These are phyloP conservation scores for Neofusicoccum umdonicola DNA, from an alignment of 2,329 filamentous ascomycete genomes.

Conservation along the genomic window DNA sequence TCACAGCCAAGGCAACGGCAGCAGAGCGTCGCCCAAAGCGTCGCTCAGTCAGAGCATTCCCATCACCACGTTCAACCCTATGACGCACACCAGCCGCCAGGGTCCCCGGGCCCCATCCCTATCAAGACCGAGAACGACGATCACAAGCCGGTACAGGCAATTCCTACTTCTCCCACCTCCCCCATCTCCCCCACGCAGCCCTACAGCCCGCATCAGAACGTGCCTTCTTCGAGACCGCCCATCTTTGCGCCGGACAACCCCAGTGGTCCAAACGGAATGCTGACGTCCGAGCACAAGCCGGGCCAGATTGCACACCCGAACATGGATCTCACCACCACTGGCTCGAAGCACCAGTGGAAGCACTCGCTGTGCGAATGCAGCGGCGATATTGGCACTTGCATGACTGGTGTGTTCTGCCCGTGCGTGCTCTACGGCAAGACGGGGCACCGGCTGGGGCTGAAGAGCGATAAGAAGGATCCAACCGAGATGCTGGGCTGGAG, in stretches of 20 bases:
- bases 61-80: constrained; percentile 25
- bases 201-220: constrained; percentile 20
- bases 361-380: constrained; percentile 34
- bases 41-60: constrained; percentile 29
- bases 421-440: constrained; percentile 46
- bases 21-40: constrained; percentile 5
- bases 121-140: constrained; percentile 25
- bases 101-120: constrained; percentile 23
- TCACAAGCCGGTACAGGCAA: constrained; percentile 5
- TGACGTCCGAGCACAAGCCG: constrained; percentile 35
- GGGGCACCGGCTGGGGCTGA: constrained; percentile 41
- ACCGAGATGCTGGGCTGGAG: constrained; percentile 39
- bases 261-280: constrained; percentile 39
- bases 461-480: constrained; percentile 38
- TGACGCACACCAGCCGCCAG: constrained; percentile 22
- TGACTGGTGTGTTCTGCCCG: constrained; percentile 42
- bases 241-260: constrained; percentile 37
- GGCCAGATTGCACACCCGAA: constrained; percentile 43
- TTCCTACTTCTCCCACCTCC: background rate
- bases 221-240: constrained; percentile 16
- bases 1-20: constrained; percentile 24
- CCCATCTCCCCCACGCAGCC: constrained; percentile 30
- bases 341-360: constrained; percentile 28
- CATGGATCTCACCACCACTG: constrained; percentile 33
- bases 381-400: constrained; percentile 36